A percentile compares a stretch with the other conserved stretches of the same genome.
These are phyloP conservation scores for Chaetomidium leptoderma DNA, from an alignment of 495 filamentous ascomycete genomes.

Conservation along the genomic window DNA sequence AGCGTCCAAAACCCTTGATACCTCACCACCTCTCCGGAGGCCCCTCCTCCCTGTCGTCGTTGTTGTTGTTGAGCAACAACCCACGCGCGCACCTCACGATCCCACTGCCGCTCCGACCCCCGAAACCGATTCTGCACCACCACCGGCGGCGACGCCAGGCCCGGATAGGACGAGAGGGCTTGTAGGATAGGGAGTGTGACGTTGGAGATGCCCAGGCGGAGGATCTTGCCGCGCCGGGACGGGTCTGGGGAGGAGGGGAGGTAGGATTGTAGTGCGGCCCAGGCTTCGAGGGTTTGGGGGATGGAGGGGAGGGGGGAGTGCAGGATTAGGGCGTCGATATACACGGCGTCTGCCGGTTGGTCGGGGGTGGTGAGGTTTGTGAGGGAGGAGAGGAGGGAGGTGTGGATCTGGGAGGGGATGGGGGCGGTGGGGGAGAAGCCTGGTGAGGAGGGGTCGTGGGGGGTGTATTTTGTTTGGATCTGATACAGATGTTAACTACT, in stretches of 20 bases:
- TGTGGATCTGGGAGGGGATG: slow-evolving; percentile 55
- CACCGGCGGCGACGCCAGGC: slow-evolving; percentile 44
- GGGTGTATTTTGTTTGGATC: slow-evolving; percentile 81
- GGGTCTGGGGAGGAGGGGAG: slow-evolving; percentile 45
- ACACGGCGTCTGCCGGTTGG: slow-evolving; percentile 43
- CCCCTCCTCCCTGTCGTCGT: too few relatives aligned
- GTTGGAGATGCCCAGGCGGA: slow-evolving; percentile 71
- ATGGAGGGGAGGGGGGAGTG: slow-evolving; percentile 62
- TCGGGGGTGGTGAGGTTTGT: slow-evolving; percentile 49
- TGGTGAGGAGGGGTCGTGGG: slow-evolving; percentile 53
- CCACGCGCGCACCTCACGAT: slow-evolving; percentile 56
- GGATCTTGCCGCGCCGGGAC: slow-evolving; percentile 38
- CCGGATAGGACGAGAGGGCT: slow-evolving; percentile 30
- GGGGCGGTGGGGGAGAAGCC: slow-evolving; percentile 57
- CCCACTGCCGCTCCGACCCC: slow-evolving; percentile 54
- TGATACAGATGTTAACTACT: slow-evolving; percentile 23
- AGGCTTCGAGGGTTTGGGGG: slow-evolving; percentile 59
- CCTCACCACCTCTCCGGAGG: too few relatives aligned
- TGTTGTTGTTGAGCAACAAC: slow-evolving; percentile 44
- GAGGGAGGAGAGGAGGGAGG: slow-evolving; percentile 65
- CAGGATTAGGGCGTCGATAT: slow-evolving; percentile 69
- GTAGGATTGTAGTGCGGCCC: slow-evolving; percentile 58
- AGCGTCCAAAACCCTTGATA: slow-evolving; percentile 83
- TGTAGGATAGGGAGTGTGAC: slow-evolving; percentile 51
- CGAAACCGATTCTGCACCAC: slow-evolving; percentile 77